Evolutionary conservation across 805 yeast species (phyloP).

Genomic region (Ogataea degrootiae): DNA sequence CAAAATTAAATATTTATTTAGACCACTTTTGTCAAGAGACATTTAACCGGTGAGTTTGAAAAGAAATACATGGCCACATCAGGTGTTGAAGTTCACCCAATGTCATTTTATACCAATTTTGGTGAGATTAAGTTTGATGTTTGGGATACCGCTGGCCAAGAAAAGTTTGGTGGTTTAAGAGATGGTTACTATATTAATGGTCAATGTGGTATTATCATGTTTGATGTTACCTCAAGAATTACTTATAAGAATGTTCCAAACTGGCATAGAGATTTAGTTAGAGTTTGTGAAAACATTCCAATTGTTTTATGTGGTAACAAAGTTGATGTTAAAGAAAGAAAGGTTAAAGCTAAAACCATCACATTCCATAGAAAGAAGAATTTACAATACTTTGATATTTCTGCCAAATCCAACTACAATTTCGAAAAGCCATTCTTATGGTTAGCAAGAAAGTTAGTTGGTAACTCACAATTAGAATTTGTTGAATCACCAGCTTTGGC

Average conservation of each 20-base stretch:
- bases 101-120: slow-evolving; percentile 94
- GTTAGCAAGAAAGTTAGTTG: slow-evolving; percentile 99
- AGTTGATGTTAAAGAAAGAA: slow-evolving; percentile 99
- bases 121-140: slow-evolving; percentile 99
- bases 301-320: slow-evolving; percentile 99
- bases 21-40: slow-evolving; percentile 99
- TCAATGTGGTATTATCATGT: slow-evolving; percentile 99
- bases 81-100: slow-evolving; percentile 99
- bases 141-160: slow-evolving; percentile 99
- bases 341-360: slow-evolving; percentile 99
- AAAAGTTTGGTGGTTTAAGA: slow-evolving; percentile 98
- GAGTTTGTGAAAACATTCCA: slow-evolving; percentile 99
- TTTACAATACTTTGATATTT: slow-evolving; percentile 98
- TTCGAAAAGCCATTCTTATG: slow-evolving; percentile 99
- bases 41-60: slow-evolving; percentile 98
- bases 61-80: slow-evolving; percentile 98
- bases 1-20: slow-evolving; percentile 14
- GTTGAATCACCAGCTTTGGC: slow-evolving; percentile 99
- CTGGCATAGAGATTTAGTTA: slow-evolving; percentile 99
- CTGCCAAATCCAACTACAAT: slow-evolving; percentile 99
- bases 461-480: slow-evolving; percentile 96
- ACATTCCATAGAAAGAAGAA: slow-evolving; percentile 99
- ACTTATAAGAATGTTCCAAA: slow-evolving; percentile 99
- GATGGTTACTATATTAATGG: slow-evolving; percentile 99
- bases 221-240: slow-evolving; percentile 98